Evolutionary conservation across 2,329 filamentous ascomycete genomes (phyloP).

Genomic region (Fusarium lyarnte): DNA sequence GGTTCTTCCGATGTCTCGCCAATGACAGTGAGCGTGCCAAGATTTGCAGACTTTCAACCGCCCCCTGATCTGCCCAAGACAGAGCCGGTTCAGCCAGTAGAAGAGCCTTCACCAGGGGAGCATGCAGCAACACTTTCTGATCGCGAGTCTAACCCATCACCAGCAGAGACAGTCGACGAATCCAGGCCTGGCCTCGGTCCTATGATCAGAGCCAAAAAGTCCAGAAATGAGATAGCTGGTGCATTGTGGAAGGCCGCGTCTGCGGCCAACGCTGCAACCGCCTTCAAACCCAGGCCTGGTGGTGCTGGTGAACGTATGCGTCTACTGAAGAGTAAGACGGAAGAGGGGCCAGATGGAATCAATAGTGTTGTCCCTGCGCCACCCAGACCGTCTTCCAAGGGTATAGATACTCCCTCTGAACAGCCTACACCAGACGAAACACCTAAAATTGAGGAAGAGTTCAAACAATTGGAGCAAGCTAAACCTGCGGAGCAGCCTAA

Average conservation of each 20-base stretch:
- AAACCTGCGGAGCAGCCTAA: conserved; percentile 42
- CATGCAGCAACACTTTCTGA: conserved; percentile 35
- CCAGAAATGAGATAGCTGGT: conserved; percentile 76
- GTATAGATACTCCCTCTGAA: conserved; percentile 47
- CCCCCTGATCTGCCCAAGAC: conserved; percentile 35
- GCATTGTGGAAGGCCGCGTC: conserved; percentile 79
- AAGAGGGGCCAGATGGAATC: conserved; percentile 85
- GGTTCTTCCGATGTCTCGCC: conserved; percentile 40
- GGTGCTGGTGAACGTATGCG: conserved; percentile 84
- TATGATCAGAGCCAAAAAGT: conserved; percentile 86
- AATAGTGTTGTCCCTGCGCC: conserved; percentile 88
- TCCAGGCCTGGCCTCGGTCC: conserved; percentile 67
- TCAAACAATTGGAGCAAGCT: conserved; percentile 12
- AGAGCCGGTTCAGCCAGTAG: conserved; percentile 5
- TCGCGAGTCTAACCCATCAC: conserved; percentile 1
- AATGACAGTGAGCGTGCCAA: conserved; percentile 38
- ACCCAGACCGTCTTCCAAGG: conserved; percentile 55
- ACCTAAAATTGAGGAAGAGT: conserved; percentile 1
- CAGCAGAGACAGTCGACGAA: conserved; percentile 19
- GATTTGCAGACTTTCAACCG: conserved; percentile 19
- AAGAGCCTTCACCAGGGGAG: conserved; percentile 17
- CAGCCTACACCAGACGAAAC: conserved; percentile 17
- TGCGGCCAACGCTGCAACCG: conserved; percentile 58
- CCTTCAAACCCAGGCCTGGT: conserved; percentile 87
- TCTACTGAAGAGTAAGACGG: conserved; percentile 65